These are phyloP conservation scores for Lepidopterella palustris DNA, from an alignment of 495 filamentous ascomycete species.

Conservation along the genomic window DNA sequence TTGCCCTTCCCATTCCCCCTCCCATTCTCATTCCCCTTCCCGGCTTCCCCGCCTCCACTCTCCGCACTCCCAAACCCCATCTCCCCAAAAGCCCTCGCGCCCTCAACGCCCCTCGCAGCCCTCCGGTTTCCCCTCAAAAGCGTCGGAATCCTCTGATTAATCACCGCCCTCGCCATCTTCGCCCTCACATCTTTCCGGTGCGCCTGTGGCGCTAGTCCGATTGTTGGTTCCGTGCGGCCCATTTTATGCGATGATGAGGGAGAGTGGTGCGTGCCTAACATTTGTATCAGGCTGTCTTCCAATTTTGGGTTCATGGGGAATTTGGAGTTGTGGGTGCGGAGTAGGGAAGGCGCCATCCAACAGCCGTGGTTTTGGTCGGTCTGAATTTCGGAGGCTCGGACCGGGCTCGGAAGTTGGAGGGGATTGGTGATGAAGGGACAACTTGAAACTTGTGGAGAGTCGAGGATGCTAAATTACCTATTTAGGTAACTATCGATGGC, in stretches of 20 bases:
- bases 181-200: conserved; percentile 38
- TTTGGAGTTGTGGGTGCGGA: too few relatives aligned
- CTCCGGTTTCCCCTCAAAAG: conserved; percentile 43
- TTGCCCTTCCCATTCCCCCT: conserved; percentile 14
- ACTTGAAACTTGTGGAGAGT: too few relatives aligned
- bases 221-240: conserved; percentile 24
- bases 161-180: conserved; percentile 45
- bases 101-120: conserved; percentile 45
- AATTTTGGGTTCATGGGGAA: too few relatives aligned
- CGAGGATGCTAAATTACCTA: too few relatives aligned
- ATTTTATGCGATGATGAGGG: conserved; percentile 4
- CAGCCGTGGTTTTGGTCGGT: too few relatives aligned
- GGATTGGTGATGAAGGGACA: too few relatives aligned
- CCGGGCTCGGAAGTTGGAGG: too few relatives aligned
- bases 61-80: not conserved
- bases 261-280: not conserved
- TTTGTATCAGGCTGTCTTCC: too few relatives aligned
- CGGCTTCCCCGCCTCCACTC: not conserved
- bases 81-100: conserved; percentile 27
- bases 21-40: not conserved
- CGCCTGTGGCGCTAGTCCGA: conserved; percentile 20
- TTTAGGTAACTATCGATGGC: too few relatives aligned
- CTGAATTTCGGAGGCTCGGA: too few relatives aligned
- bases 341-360: too few relatives aligned
- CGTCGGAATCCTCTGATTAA: conserved; percentile 48